Evolutionary conservation across 2,329 filamentous ascomycete genomes (phyloP), one percentile per base, ranked within the genome.

Genomic region (Aspergillus floridensis): DNA sequence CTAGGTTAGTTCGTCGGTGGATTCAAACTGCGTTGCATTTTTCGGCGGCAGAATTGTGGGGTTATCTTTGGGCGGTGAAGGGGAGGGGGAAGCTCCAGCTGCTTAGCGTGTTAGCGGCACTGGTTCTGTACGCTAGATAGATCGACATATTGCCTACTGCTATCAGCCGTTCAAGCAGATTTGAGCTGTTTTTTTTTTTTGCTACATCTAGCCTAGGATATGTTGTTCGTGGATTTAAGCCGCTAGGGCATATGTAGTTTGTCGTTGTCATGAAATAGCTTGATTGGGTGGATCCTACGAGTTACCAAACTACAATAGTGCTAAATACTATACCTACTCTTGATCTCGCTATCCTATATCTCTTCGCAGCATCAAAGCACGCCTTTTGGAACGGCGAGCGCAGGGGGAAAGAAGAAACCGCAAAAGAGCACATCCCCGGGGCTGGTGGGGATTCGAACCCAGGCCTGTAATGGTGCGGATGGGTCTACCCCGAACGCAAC

Each of bases 1-100:
- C n/a, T n/a, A 16, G n/a, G 38, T 41, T 41, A 14, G 35, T 44
- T 19, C 3, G 38, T 44, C 16, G 38, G 16, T 44, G 16, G n/a
- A 44, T 12, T 35, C 16, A 44, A 44, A 16, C 6, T 19, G 26
- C 16, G 46, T 46, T 19, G 41, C 26, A 55, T 55, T 55, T 55
- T 55, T 55, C 53, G 41, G 53, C 44, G 53, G 53, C 53, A 55
- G 53, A 55, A 55, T 55, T 44, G 26, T 5, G 41, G 19, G 7
- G 24, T 22, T 48, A 7, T 22, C 21, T 21, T 16, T 5, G 26
- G 41, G 53, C 53, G 53, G 53, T 55, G 53, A 55, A 16, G 21
- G 2, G 26, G 38, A 22, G 53, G 24, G 26, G 38, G 24, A 10
- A 21, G 24, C 21, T 14, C 21, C 6, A 19, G 38, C 16, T 14